Percentiles rank a stretch among this genome's conserved stretches.
Conservation (phyloP, 83 land plant genomes). For the Thuja plicata region DNA sequence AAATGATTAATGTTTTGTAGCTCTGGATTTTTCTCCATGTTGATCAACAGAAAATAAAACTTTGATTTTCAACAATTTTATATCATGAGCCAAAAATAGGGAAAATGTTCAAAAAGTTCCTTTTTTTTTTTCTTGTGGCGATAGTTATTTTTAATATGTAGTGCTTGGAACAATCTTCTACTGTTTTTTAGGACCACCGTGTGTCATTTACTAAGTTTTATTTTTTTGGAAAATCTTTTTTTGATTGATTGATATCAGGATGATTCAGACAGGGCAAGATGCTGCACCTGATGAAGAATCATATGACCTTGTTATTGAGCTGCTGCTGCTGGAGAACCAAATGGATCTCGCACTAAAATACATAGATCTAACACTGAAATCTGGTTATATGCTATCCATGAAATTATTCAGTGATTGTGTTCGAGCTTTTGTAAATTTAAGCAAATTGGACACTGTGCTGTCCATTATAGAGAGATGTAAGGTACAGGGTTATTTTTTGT, state of each 20-base stretch:
- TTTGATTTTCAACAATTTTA: neutral
- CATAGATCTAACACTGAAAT: constrained; percentile 49
- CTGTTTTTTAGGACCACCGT: neutral
- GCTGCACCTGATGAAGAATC: constrained; percentile 62
- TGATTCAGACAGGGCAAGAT: constrained; percentile 50
- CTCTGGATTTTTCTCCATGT: neutral
- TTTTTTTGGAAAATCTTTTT: constrained; percentile 6
- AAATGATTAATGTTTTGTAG: neutral
- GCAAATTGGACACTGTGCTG: constrained; percentile 48
- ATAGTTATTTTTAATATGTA: neutral
- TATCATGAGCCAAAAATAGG: neutral
- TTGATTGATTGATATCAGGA: constrained; percentile 42
- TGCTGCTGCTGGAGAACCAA: constrained; percentile 36
- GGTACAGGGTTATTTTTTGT: constrained; percentile 32
- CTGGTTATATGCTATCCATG: constrained; percentile 45
- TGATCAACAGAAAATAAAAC: neutral
- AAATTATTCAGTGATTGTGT: constrained; percentile 43
- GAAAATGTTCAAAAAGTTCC: neutral
- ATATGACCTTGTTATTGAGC: constrained; percentile 46
- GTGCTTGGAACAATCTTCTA: neutral
- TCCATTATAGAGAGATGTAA: constrained; percentile 71
- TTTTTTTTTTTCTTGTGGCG: neutral
- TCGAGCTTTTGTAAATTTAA: constrained; percentile 26
- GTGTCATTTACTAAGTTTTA: neutral
- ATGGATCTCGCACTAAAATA: constrained; percentile 55